A percentile compares a stretch with the other conserved stretches of the same genome.
Conservation (phyloP, 176 grass and related monocot species). For the Coix lacrymajobi region DNA sequence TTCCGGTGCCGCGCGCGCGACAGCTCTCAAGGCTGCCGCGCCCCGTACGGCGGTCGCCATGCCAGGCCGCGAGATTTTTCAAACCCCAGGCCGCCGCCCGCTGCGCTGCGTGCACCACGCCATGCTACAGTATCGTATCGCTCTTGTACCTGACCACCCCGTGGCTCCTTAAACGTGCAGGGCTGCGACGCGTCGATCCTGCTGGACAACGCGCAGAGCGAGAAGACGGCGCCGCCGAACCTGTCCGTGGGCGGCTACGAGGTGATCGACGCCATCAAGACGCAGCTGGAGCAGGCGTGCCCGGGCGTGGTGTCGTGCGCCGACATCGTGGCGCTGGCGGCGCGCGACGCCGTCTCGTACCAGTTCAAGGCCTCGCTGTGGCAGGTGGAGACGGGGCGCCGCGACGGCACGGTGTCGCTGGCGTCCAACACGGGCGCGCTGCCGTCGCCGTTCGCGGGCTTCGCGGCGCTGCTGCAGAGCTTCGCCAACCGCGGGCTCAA, state of each 20-base stretch:
- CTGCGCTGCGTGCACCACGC: no score
- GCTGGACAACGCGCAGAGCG: constrained; percentile 45
- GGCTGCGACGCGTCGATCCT: constrained; percentile 64
- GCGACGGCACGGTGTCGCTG: constrained; percentile 39
- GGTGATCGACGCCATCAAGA: constrained; percentile 72
- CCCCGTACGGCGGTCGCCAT: background rate
- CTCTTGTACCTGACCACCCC: background rate
- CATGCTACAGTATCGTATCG: background rate
- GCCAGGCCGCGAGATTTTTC: background rate
- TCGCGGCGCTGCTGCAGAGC: constrained; percentile 8
- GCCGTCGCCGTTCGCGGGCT: constrained; percentile 22
- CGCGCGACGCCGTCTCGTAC: constrained; percentile 56
- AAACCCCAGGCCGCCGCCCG: background rate
- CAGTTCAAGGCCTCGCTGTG: constrained; percentile 46
- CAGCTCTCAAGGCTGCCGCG: constrained; percentile 36
- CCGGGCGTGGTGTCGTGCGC: constrained; percentile 49
- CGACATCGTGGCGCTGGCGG: constrained; percentile 48
- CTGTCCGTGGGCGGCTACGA: constrained; percentile 51
- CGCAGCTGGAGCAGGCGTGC: constrained; percentile 35
- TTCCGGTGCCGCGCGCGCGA: constrained; percentile 6
- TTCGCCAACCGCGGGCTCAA: constrained; percentile 36
- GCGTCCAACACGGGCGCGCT: constrained; percentile 27
- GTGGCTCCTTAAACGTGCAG: background rate
- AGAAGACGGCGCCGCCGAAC: constrained; percentile 54
- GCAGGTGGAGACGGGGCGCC: constrained; percentile 51